Evolutionary conservation across 495 filamentous ascomycete genomes (phyloP).

Genomic region (Polyplosphaeria fusca): DNA sequence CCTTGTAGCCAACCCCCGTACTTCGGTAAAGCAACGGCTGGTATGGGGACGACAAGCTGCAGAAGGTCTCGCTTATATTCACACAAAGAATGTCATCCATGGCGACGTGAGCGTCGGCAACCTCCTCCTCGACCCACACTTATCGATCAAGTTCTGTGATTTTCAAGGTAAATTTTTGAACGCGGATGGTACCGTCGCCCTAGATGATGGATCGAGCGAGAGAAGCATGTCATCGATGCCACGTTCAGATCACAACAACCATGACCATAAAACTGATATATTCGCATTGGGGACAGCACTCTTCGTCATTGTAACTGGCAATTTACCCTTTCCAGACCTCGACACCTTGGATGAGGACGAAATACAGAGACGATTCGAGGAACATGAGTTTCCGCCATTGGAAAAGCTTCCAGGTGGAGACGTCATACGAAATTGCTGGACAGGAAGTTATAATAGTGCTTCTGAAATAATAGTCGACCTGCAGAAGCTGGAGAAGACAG

Average conservation of each 20-base stretch:
- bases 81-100: conserved; percentile 19
- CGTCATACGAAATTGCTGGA: too few relatives aligned
- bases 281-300: conserved; percentile 13
- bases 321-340: conserved; percentile 11
- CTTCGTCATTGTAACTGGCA: conserved; percentile 13
- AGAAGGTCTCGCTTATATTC: conserved; percentile 21
- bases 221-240: conserved; percentile 22
- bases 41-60: conserved; percentile 16
- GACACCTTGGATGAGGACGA: conserved; percentile 16
- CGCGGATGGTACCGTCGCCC: conserved; percentile 9
- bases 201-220: conserved; percentile 20
- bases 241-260: conserved; percentile 16
- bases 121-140: conserved; percentile 10
- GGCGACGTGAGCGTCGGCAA: conserved; percentile 20
- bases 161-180: conserved; percentile 23
- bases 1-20: conserved; percentile 8
- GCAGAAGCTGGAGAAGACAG: too few relatives aligned
- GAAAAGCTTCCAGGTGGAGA: too few relatives aligned
- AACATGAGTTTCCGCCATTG: conserved; percentile 12
- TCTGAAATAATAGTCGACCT: too few relatives aligned
- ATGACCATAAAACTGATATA: conserved; percentile 22
- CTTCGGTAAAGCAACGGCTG: conserved; percentile 14
- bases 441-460: too few relatives aligned
- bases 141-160: conserved; percentile 16
- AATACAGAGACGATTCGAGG: conserved; percentile 6